Evolutionary conservation across 164 flowering plant genomes (phyloP), one percentile per base, ranked within the genome.

Genomic region (Umbellularia californica): DNA sequence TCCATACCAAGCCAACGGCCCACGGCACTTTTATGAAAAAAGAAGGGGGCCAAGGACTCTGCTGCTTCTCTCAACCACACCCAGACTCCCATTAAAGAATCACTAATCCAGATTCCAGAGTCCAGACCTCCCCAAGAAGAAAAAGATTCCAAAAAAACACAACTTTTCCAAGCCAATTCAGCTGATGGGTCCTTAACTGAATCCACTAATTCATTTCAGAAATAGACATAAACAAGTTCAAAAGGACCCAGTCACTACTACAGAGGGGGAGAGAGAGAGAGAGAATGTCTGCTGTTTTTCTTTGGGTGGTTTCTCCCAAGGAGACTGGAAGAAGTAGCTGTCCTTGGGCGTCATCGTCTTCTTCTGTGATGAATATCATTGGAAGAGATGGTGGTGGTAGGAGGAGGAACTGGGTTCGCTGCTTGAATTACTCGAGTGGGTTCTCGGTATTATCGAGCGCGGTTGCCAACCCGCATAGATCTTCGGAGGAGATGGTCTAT

Each of bases 401-500:
- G 71, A 67, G 74, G 55, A 50, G 67, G 30, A 70, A 2, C 10
- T 5, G 51, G 65, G 17, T 70, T 50, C 24, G 64, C 12, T 72
- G 77, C 41, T 50, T 74, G 71, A 82, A 71, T 24, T 63, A 76
- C 60, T 67, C 78, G 3, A 71, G 77, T 3, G 75, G 77, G 30
- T 73, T 79, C 12, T 76, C 86, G 24, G 81, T 81, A 25, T 7
- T 77, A 22, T 81, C 90, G 9, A 87, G 88, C 74, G 58, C 84
- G 70, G 82, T 88, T 10, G 90, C 85, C 3, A 81, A 77, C 55
- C 85, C 90, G 7, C 76, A 86, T 2, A 90, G 87, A 17, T 83
- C 95, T 1, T 89, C 93, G 2, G 96, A 88, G 79, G 83, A 87
- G 73, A 86, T 76, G 82, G 93, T 91, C 14, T 88, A 90, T 72